Conservation (phyloP, 805 yeast genomes). For the Tetrapisispora arboricola region DNA sequence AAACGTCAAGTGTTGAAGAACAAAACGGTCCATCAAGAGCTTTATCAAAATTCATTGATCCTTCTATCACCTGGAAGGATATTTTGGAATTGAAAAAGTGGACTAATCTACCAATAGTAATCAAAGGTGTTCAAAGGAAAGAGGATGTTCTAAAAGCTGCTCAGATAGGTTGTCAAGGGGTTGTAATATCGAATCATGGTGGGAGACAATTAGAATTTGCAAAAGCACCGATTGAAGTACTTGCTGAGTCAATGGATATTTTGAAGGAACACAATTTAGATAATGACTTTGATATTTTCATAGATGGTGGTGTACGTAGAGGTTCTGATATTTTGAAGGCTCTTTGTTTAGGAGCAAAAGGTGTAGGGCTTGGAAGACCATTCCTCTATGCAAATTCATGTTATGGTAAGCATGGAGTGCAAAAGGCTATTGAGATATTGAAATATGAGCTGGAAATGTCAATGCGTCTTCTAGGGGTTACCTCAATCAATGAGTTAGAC, state of each 20-base stretch:
- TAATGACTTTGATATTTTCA: constrained; percentile 43
- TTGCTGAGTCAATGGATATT: constrained; percentile 57
- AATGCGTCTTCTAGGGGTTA: constrained; percentile 73
- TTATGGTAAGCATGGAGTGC: constrained; percentile 57
- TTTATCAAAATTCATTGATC: constrained; percentile 74
- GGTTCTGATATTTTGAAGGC: constrained; percentile 62
- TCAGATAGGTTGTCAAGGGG: constrained; percentile 62
- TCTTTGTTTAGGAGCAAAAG: constrained; percentile 57
- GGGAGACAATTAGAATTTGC: constrained; percentile 82
- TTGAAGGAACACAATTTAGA: constrained; percentile 38
- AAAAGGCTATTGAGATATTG: constrained; percentile 48
- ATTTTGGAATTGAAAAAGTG: constrained; percentile 42
- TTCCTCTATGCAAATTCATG: constrained; percentile 53
- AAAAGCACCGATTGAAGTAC: constrained; percentile 63
- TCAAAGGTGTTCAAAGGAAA: constrained; percentile 78
- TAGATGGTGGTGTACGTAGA: constrained; percentile 64
- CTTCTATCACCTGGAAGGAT: constrained; percentile 56
- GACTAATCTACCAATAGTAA: constrained; percentile 56
- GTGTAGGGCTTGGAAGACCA: constrained; percentile 63
- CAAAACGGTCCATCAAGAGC: constrained; percentile 81
- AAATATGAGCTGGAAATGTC: constrained; percentile 64
- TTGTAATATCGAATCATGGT: constrained; percentile 83
- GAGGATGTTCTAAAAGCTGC: constrained; percentile 71
- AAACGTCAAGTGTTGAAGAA: constrained; percentile 35
- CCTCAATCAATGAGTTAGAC: constrained; percentile 46